These are phyloP conservation scores for rapeseed (Brassica napus) DNA, from an alignment of 345 rosid genomes.

Conservation along the genomic window Da-Ae NC_063444.1:4109501-4110000, in stretches of 20 bases:
- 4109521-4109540: conserved; percentile 99
- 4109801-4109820: conserved; percentile 96
- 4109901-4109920: conserved; percentile 75
- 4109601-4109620: conserved; percentile 37
- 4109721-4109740: conserved; percentile 94
- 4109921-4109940: conserved; percentile 49
- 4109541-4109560: conserved; percentile 99
- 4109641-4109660: not conserved
- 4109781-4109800: conserved; percentile 94
- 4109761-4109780: conserved; percentile 98
- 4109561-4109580: conserved; percentile 88
- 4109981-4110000: conserved; percentile 34
- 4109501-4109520: conserved; percentile 99
- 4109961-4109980: conserved; percentile 39
- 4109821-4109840: conserved; percentile 88
- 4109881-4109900: conserved; percentile 94
- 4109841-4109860: conserved; percentile 93
- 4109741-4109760: conserved; percentile 99
- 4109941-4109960: conserved; percentile 42
- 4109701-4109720: conserved; percentile 95
- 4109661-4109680: conserved; percentile 20
- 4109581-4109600: conserved; percentile 44
- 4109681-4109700: conserved; percentile 71
- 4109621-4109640: not conserved
- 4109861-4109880: conserved; percentile 87